A percentile compares a stretch with the other conserved stretches of the same genome.
Evolutionary conservation across 768 basidiomycete species (phyloP).

Genomic region (Cystobasidium ongulense): DNA sequence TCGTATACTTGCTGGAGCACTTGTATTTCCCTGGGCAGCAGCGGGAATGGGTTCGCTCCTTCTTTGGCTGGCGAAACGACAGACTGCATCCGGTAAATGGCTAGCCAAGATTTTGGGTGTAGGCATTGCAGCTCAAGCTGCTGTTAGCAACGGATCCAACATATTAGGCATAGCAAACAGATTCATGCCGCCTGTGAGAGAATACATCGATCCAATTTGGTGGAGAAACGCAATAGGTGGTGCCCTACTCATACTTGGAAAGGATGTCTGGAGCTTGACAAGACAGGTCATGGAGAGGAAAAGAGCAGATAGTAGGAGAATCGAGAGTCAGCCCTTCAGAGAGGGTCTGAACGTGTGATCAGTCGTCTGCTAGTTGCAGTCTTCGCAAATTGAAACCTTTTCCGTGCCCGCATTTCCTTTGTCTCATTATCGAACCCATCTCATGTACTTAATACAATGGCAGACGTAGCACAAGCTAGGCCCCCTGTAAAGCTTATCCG

Average conservation of each 20-base stretch:
- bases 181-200: not conserved
- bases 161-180: not conserved
- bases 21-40: constrained; percentile 36
- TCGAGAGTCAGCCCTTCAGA: constrained; percentile 14
- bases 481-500: too few relatives aligned
- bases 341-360: constrained; percentile 20
- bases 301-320: constrained; percentile 17
- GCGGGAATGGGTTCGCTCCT: constrained; percentile 33
- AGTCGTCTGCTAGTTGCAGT: too few relatives aligned
- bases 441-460: too few relatives aligned
- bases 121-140: not conserved
- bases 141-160: not conserved
- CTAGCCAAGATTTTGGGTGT: constrained; percentile 33
- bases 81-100: not conserved
- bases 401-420: too few relatives aligned
- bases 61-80: constrained; percentile 32
- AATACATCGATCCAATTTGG: constrained; percentile 41
- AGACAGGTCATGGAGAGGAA: constrained; percentile 29
- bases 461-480: too few relatives aligned
- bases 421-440: too few relatives aligned
- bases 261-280: constrained; percentile 33
- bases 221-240: constrained; percentile 41
- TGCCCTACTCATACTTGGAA: constrained; percentile 35
- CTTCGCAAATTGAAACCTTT: too few relatives aligned
- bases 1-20: constrained; percentile 36